Percentiles rank a stretch among this genome's conserved stretches.
Conservation (phyloP, 805 yeast genomes). For the Candida wancherniae region DNA sequence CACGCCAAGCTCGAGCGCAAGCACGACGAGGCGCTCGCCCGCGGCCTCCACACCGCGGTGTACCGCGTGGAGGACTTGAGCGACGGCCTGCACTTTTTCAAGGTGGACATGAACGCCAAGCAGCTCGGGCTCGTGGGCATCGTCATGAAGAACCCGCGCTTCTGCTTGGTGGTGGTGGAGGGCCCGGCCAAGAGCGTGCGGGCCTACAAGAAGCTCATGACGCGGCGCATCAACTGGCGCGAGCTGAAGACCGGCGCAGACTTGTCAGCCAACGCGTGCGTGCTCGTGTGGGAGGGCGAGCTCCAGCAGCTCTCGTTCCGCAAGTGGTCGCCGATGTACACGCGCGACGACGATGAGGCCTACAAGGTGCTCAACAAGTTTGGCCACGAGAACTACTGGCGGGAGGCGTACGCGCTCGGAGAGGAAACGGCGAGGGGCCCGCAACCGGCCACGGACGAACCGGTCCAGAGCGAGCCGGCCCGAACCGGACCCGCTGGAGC, state of each 20-base stretch:
- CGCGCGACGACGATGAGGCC: conserved; percentile 49
- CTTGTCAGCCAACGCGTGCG: conserved; percentile 41
- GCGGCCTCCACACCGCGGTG: conserved; percentile 55
- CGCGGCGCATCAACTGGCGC: conserved; percentile 66
- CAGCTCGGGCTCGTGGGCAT: conserved; percentile 66
- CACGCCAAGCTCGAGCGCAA: conserved; percentile 46
- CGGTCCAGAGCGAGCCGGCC: too few relatives aligned
- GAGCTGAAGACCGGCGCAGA: conserved; percentile 31
- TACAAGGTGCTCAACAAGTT: conserved; percentile 45
- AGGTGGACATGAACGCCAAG: conserved; percentile 76
- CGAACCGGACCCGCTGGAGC: too few relatives aligned
- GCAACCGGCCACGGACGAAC: too few relatives aligned
- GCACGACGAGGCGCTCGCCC: conserved; percentile 42
- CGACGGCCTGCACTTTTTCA: conserved; percentile 65
- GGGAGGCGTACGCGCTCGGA: too few relatives aligned
- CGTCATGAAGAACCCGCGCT: conserved; percentile 41
- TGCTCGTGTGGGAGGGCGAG: conserved; percentile 69
- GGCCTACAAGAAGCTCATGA: conserved; percentile 59
- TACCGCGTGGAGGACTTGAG: conserved; percentile 50
- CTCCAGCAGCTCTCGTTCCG: conserved; percentile 49
- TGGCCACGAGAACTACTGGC: conserved; percentile 57
- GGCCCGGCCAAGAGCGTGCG: conserved; percentile 63
- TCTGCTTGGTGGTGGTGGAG: conserved; percentile 64
- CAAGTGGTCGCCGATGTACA: conserved; percentile 64
- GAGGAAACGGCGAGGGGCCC: too few relatives aligned